Evolutionary conservation across 345 rosid species (phyloP).

Genomic region (Excoecaria agallocha): DNA sequence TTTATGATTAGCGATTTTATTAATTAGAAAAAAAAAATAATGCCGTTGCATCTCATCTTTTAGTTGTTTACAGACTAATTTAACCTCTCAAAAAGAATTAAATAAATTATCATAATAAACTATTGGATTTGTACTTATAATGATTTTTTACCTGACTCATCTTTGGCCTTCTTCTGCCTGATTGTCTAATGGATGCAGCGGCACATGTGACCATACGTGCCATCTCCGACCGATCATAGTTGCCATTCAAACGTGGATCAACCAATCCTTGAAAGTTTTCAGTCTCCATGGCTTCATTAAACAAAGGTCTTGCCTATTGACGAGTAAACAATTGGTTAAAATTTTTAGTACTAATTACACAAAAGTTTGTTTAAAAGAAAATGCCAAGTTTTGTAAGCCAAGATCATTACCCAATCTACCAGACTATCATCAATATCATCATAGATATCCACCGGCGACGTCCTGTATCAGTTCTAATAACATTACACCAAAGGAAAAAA

Average conservation of each 20-base stretch:
- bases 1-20: no score
- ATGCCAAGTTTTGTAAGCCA: background rate
- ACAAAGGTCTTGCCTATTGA: conserved; percentile 71
- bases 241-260: conserved; percentile 61
- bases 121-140: no score
- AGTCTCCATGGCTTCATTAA: conserved; percentile 46
- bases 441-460: conserved; percentile 51
- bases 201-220: conserved; percentile 76
- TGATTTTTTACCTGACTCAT: conserved; percentile 67
- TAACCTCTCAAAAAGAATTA: no score
- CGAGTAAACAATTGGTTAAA: background rate
- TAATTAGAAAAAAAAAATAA: no score
- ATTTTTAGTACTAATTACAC: background rate
- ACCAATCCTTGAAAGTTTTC: conserved; percentile 53
- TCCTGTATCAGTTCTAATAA: conserved; percentile 79
- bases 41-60: no score
- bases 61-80: no score
- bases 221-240: conserved; percentile 57
- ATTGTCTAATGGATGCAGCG: conserved; percentile 64
- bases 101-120: no score
- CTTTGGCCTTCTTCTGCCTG: conserved; percentile 68
- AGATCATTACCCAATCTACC: conserved; percentile 76
- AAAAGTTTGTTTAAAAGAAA: background rate
- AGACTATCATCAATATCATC: conserved; percentile 76
- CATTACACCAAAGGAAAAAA: conserved; percentile 85